Evolutionary conservation across 352 stramenopile genomes (phyloP).

Genomic region (Phytophthora fragariaefolia): DNA sequence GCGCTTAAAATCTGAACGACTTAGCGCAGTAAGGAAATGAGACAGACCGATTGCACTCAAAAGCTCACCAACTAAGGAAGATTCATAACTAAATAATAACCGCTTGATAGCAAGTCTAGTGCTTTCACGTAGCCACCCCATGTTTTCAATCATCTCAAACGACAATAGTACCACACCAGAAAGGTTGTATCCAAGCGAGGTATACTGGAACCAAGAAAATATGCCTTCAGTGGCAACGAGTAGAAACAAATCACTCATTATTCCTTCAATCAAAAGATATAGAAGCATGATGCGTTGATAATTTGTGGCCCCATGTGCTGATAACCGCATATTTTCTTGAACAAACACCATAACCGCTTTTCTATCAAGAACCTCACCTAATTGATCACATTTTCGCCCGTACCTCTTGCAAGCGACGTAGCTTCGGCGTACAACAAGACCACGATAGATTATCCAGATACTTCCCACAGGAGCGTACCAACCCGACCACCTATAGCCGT

Average conservation of each 20-base stretch:
- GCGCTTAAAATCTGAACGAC: constrained; percentile 6
- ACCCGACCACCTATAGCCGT: neutral
- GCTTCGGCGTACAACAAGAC: constrained; percentile 16
- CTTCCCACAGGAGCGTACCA: constrained; percentile 20
- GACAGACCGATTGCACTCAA: constrained; percentile 12
- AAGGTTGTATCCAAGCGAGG: constrained; percentile 40
- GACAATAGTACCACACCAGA: constrained; percentile 25
- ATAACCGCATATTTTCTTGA: constrained; percentile 31
- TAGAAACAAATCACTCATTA: constrained; percentile 40
- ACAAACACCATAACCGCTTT: constrained; percentile 29
- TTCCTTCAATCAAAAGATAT: constrained; percentile 30
- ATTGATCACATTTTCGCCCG: constrained; percentile 2
- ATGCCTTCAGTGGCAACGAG: constrained; percentile 28
- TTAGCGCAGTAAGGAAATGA: constrained; percentile 23
- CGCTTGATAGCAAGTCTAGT: constrained; percentile 15
- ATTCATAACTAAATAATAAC: constrained; percentile 34
- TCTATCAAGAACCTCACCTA: constrained; percentile 9
- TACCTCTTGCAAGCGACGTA: constrained; percentile 23
- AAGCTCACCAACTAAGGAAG: constrained; percentile 23
- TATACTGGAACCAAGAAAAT: constrained; percentile 19
- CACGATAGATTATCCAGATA: constrained; percentile 13
- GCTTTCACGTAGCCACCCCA: constrained; percentile 14
- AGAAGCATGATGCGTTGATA: constrained; percentile 26
- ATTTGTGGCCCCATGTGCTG: constrained; percentile 32
- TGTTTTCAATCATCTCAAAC: constrained; percentile 36